phyloP scores from a whole-genome alignment of 768 basidiomycete species.

The Glaciozyma antarctica region DNA sequence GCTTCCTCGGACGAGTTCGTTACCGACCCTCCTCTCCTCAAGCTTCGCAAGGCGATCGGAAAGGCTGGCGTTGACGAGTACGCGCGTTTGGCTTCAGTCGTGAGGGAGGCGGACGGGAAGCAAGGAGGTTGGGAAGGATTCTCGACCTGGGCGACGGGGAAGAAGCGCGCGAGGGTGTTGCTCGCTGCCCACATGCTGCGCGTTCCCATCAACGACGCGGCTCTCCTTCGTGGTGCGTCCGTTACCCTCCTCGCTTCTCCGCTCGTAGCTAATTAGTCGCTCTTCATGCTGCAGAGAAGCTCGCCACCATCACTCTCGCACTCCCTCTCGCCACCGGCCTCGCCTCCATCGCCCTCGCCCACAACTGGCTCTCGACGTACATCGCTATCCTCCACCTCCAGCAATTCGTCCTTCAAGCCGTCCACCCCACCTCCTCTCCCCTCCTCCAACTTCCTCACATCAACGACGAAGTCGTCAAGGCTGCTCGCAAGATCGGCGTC shows the following conservation, averaged over 20 bases:
- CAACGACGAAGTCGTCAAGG: slow-evolving; percentile 40
- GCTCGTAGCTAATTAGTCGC: background rate
- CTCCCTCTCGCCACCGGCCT: slow-evolving; percentile 47
- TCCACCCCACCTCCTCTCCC: slow-evolving; percentile 42
- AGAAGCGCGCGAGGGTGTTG: slow-evolving; percentile 53
- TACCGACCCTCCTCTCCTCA: slow-evolving; percentile 40
- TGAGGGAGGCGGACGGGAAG: slow-evolving; percentile 37
- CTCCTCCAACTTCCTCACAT: slow-evolving; percentile 75
- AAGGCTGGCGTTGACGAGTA: slow-evolving; percentile 38
- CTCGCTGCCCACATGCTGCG: slow-evolving; percentile 80
- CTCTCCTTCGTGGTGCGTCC: slow-evolving; percentile 54
- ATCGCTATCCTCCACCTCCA: slow-evolving; percentile 72
- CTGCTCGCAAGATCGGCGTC: slow-evolving; percentile 33
- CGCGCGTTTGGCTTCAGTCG: slow-evolving; percentile 35
- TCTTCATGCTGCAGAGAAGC: slow-evolving; percentile 23
- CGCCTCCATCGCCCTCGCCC: slow-evolving; percentile 68
- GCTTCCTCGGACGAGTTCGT: slow-evolving; percentile 44
- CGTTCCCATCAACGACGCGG: slow-evolving; percentile 47
- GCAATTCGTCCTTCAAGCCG: slow-evolving; percentile 71
- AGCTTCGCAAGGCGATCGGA: slow-evolving; percentile 50
- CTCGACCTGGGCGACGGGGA: slow-evolving; percentile 37
- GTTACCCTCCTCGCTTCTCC: background rate
- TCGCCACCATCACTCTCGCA: slow-evolving; percentile 27
- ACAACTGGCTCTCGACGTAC: slow-evolving; percentile 79
- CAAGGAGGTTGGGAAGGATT: slow-evolving; percentile 31